These are phyloP conservation scores for Petunia secreta DNA, from an alignment of 257 asterid genomes.

Conservation along the genomic window DNA sequence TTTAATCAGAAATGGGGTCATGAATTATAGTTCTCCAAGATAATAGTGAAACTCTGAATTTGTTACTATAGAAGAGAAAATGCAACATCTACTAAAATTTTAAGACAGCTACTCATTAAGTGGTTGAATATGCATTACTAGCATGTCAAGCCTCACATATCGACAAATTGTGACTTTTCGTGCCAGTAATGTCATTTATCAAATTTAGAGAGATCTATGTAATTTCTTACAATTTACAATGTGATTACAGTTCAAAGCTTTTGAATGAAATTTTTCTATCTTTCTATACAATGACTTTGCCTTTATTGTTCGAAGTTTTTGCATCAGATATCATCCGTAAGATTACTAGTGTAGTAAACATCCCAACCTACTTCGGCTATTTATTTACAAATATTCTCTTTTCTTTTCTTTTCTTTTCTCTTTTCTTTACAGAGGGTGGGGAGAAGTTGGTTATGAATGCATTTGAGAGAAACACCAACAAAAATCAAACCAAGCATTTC, in stretches of 20 bases:
- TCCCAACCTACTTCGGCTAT: background rate
- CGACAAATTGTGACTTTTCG: background rate
- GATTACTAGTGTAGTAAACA: background rate
- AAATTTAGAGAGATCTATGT: background rate
- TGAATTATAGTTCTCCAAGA: background rate
- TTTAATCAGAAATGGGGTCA: background rate
- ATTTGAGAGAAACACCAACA: background rate
- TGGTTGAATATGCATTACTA: background rate
- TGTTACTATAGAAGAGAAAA: conserved; percentile 7
- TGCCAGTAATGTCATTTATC: background rate
- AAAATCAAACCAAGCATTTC: background rate
- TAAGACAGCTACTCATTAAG: background rate
- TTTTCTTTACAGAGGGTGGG: background rate
- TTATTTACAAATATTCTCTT: background rate
- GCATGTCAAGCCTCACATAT: background rate
- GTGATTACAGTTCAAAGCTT: background rate
- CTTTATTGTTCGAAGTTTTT: background rate
- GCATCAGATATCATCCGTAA: background rate
- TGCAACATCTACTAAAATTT: background rate
- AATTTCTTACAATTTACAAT: background rate
- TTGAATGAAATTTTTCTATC: background rate
- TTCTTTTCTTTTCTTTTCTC: background rate
- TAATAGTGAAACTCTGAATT: background rate
- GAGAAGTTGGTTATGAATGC: background rate
- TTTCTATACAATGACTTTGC: background rate